Conservation (phyloP, 371 early-diverging fungal genomes). For the Mucor racemosus region DNA sequence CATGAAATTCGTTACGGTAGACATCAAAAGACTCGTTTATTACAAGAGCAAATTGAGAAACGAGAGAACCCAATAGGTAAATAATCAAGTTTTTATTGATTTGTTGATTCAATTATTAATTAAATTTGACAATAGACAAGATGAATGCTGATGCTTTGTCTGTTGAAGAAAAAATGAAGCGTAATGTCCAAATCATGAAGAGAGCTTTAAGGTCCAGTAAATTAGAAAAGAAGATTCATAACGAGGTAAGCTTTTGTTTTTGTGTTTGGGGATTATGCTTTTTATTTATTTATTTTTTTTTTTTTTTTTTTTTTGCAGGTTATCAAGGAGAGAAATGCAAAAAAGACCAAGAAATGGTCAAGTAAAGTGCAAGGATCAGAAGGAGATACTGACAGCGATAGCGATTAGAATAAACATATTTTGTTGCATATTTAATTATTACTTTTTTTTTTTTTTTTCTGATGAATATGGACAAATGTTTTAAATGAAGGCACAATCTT, state of each 20-base stretch:
- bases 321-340: slow-evolving; percentile 20
- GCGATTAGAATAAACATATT: slow-evolving; percentile 15
- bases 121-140: slow-evolving; percentile 22
- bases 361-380: slow-evolving; percentile 32
- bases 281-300: neutral
- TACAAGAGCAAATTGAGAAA: slow-evolving; percentile 41
- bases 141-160: slow-evolving; percentile 34
- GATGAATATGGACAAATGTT: too few species aligned
- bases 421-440: too few species aligned
- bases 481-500: too few species aligned
- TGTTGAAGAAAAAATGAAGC: slow-evolving; percentile 37
- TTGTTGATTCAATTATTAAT: neutral
- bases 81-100: neutral
- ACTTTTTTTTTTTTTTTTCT: too few species aligned
- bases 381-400: slow-evolving; percentile 22
- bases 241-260: slow-evolving; percentile 24
- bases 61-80: slow-evolving; percentile 60
- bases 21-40: slow-evolving; percentile 43
- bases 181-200: slow-evolving; percentile 42
- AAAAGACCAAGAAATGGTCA: slow-evolving; percentile 25
- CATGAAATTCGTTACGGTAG: slow-evolving; percentile 63
- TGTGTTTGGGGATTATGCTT: neutral
- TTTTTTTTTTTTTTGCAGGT: slow-evolving; percentile 9
- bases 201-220: slow-evolving; percentile 36
- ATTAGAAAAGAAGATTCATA: slow-evolving; percentile 40